Base-by-base conservation (phyloP, 129 eudicot species). In the Chrysanthemum lavandulifolium region DNA sequence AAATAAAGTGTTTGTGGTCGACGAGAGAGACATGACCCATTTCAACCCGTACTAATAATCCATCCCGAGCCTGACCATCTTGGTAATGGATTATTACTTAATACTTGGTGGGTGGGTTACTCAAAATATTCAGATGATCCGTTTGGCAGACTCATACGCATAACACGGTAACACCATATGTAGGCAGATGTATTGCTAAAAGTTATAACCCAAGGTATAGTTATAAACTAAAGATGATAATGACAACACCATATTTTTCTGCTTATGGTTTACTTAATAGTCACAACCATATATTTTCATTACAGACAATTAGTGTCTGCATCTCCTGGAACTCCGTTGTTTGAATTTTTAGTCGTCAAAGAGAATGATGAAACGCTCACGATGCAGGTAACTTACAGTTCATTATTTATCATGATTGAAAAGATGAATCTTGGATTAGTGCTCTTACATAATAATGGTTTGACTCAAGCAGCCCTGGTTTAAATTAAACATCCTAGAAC, bases 291-390 rank as follows among this genome's bases (percentile, higher is more conserved):
- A 59, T 48, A 23, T 72, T 13, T 76, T 63, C 75, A 25, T 84
- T 70, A 52, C 94, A 94, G 99, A 74, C 97, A 94, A 83, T 75
- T 94, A 79, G 87, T 94, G 49, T 84, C 91, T 77, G 88, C 97
- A 70, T 90, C 99, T 79, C 91, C 97, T 54, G 99, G 99, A 84
- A 87, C 99, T 78, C 90, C 97, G 7, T 76, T 94, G 13, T 94
- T 94, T 74, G 99, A 94, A 82, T 88, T 94, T 14, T 90, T 79
- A 78, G 99, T 94, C 75, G 97, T 88, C 67, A 90, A 84, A 78
- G 89, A 90, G 21, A 19, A 19, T 19, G 21, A 19, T 19, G 21
- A 19, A 19, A 19, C 0, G 21, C 21, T 19, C 21, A 74, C 77
- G 64, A 83, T 87, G 96, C 93, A 94, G 99, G 99, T 94, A 45